Base-by-base conservation (phyloP, 2,329 filamentous ascomycete genomes). In the Aureobasidium zeae region DNA sequence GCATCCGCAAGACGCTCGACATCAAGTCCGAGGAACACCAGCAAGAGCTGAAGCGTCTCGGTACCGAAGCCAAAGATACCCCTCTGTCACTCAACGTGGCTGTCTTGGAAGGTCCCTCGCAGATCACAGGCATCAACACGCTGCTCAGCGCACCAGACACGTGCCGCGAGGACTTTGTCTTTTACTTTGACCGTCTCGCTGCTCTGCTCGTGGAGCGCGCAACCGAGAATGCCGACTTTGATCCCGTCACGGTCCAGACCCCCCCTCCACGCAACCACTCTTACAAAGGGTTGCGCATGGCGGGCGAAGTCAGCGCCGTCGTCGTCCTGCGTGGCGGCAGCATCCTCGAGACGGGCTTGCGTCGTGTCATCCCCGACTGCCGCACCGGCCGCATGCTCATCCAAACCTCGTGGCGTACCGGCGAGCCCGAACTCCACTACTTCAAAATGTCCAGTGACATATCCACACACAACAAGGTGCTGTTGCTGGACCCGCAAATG, bases 401-500 rank as follows among this genome's bases (percentile, higher is more conserved):
- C 48, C 89, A 96, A 62, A 93, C 87, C n/a, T 59, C 58, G 59
- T 72, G 79, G 46, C 75, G 79, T 19, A 91, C 83, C 4, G 86
- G 86, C 46, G 91, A 96, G 61, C 91, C 91, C 2, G 89, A 95
- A 61, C 68, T 98, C 41, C 89, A 95, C 62, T 96, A 88, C 59
- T 73, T 88, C 47, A 85, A 85, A 51, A 69, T 98, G 3, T 83
- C 86, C 0, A 69, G 75, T 2, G 75, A 86, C 49, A 83, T 96
- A 45, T 67, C 74, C 48, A 63, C 74, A 30, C 83, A 94, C 57
- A 80, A 85, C 51, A 82, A 82, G 37, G 86, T 98, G 13, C 69
- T 98, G 48, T 70, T 98, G 6, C 69, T 96, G 15, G 91, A 96
- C 62, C 81, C 88, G 11, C 91, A 98, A 60, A 95, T 96, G 83